Conservation (phyloP, 2,329 filamentous ascomycete species). For the Knoxdaviesia proteae region DNA sequence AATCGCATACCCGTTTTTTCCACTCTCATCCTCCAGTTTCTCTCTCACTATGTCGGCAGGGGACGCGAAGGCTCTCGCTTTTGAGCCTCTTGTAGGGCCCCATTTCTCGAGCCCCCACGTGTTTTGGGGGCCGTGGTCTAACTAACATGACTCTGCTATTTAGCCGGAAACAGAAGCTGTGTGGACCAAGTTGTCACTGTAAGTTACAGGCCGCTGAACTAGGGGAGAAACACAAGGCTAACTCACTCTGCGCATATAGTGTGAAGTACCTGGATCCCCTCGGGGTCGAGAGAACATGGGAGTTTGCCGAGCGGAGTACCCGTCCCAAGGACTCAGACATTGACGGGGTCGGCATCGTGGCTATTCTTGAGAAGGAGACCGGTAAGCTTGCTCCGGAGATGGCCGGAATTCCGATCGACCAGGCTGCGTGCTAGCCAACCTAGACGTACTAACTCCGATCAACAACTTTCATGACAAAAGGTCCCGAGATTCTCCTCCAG, state of each 20-base stretch:
- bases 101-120: not conserved
- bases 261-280: constrained; percentile 44
- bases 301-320: constrained; percentile 51
- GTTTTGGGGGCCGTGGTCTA: no score
- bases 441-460: no score
- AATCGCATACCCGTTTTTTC: no score
- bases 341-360: constrained; percentile 55
- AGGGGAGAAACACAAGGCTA: not conserved
- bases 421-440: no score
- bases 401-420: no score
- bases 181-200: constrained; percentile 41
- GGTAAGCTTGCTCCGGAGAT: constrained; percentile 11
- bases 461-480: constrained; percentile 5
- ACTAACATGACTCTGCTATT: not conserved
- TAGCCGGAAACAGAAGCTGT: constrained; percentile 30
- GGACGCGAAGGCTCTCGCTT: constrained; percentile 5
- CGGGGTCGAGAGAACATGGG: constrained; percentile 41
- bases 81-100: constrained; percentile 4
- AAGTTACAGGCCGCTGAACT: constrained; percentile 7
- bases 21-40: no score
- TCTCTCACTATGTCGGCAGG: constrained; percentile 3
- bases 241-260: constrained; percentile 13
- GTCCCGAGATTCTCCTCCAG: constrained; percentile 38
- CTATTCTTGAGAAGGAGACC: constrained; percentile 35
- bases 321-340: constrained; percentile 39